Evolutionary conservation across 2,329 filamentous ascomycete genomes (phyloP), one percentile per base, ranked within the genome.

Genomic region (Tolypocladium nubicola): DNA sequence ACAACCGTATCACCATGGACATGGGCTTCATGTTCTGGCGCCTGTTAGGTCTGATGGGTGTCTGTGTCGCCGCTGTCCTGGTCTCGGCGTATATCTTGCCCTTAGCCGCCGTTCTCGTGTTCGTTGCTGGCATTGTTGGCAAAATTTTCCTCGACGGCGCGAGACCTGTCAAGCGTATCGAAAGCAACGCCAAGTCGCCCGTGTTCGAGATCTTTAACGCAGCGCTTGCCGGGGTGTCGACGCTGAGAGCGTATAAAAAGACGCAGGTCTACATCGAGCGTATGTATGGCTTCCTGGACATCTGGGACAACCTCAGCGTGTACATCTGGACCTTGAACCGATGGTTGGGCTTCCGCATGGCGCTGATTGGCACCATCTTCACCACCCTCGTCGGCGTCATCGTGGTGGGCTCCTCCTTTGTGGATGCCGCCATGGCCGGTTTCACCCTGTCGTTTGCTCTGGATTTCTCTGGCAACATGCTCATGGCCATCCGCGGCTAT

Each of bases 131-230:
- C n/a, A 70, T 80, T 59, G 80, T 85, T 57, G 85, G 84, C 1
- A 65, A 77, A 3, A 75, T 74, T 40, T 94, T 89, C 65, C 77
- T 94, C 7, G 73, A 79, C n/a, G 88, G 81, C 1, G 88, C 88
- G 0, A 79, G 89, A 43, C 88, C 90, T 38, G 79, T 88, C 60
- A 93, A 92, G 72, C 79, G 89, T 6, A 79, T 93, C 1, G 89
- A 93, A 69, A 89, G 85, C 61, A 89, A 81, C 3, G 81, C 84
- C 57, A 92, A 90, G 70, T 89, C 85, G 0, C 89, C 89, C 0
- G 84, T 93, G 1, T 92, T 90, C 63, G 89, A 93, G 68, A 84
- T 89, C 60, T 92, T 93, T 64, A 86, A 85, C 13, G 84, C 87
- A 1, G 83, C 87, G 0, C 78, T 93, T 11, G 80, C 82, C 0